Evolutionary conservation across 441 rosid genomes (phyloP), one percentile per base, ranked within the genome.

Genomic region (Isatis lusitanica): DNA sequence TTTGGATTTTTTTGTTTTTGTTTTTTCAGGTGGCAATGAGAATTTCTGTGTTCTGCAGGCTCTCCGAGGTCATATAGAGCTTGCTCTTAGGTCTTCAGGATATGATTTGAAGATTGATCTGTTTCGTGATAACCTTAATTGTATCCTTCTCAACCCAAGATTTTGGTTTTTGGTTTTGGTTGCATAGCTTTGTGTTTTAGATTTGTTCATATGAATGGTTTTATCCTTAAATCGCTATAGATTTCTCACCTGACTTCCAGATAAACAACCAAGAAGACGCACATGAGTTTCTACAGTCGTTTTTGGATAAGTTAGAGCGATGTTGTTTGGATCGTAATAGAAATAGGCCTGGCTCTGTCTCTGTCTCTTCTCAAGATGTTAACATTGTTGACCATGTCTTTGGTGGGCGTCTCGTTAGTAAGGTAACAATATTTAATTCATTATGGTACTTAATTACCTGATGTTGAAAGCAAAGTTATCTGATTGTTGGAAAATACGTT

Each of bases 251-350:
- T 11, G 74, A 63, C 68, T 90, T 90, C 62, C 68, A 40, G 40
- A 83, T 81, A 56, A 75, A 83, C 69, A 84, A 87, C 72, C 96
- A 88, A 82, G 96, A 90, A 81, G 96, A 90, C 73, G 94, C 94
- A 43, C 96, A 90, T 69, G 96, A 90, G 74, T 88, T 85, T 52
- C 83, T 87, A 13, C 94, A 88, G 18, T 85, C 88, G 47, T 75
- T 90, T 72, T 59, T 90, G 77, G 90, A 87, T 69, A 85, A 79
- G 75, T 83, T 90, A 6, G 92, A 87, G 72, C 81, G 80, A 31
- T 83, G 91, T 36, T 84, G 84, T 77, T 68, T 84, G 64, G 73
- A 81, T 71, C 67, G 70, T 26, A 67, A 61, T 21, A 69, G 59
- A 63, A 35, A 64, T 42, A 67, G 3, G 36, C 81, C 40, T 63